Base-by-base conservation (phyloP, 768 basidiomycete genomes). In the Tulasnella sp. region DNA sequence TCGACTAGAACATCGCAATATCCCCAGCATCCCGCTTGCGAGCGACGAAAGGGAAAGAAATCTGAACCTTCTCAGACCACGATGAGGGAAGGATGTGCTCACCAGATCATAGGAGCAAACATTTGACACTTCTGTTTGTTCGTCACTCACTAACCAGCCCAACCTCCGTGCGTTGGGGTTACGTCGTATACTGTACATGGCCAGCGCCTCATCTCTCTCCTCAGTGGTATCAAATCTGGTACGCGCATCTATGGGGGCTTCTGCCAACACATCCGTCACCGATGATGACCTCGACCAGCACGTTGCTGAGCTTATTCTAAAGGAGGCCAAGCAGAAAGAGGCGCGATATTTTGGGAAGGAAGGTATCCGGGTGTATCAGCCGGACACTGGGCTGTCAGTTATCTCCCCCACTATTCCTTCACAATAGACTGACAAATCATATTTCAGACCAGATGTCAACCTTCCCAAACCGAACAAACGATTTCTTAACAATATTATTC, bases 301-400 rank as follows among this genome's bases (percentile, higher is more conserved):
- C 67, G 90, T 99, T 27, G 91, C 91, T 1, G 87, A 92, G 53
- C 79, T 98, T 59, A 84, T 99, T 53, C 80, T 97, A 42, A 83
- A 80, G 64, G 96, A 98, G 70, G 94, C 96, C 1, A 91, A 89
- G 73, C 83, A 84, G 75, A 89, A 92, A 71, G 91, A 91, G 31
- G 82, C 86, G 66, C 77, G 73, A 59, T 97, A 92, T 68, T 72
- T 75, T 29, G 64, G 63, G 53, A 80, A 84, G 66, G 76, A 85
- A 25, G 92, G 92, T 1, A 77, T 94, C 49, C 74, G 81, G 8
- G 92, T 88, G 1, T 90, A 90, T 67, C 75, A 92, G 30, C 80
- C 76, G 34, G 75, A 75, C 60, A 51, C 57, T 30, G 72, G 72
- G 66, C 57, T 73, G 84, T 79, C 62, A 62, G 75, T 72, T 27